Evolutionary conservation across 73 alveolate genomes (phyloP).

Genomic region (Tetrahymena thermophila): DNA sequence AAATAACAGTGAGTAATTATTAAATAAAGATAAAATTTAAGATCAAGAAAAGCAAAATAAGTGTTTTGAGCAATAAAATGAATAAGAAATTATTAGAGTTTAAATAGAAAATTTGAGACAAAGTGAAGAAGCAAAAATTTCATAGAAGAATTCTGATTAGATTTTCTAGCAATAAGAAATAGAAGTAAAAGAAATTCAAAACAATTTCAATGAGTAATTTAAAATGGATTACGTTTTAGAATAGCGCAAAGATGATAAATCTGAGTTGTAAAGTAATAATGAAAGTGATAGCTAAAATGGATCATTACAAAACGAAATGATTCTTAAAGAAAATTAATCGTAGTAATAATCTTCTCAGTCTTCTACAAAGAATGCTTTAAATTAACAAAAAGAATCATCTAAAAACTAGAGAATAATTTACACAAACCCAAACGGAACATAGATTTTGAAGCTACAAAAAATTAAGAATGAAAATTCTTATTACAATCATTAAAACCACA

Average conservation of each 20-base stretch:
- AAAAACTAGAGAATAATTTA: neutral
- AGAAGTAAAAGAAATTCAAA: neutral
- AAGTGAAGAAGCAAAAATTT: neutral
- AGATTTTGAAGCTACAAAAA: neutral
- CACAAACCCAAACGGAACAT: neutral
- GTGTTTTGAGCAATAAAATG: neutral
- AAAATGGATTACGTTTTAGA: neutral
- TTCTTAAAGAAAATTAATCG: neutral
- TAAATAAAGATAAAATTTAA: too few species aligned
- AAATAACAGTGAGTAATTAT: too few species aligned
- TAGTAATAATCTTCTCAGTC: neutral
- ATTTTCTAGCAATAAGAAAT: neutral
- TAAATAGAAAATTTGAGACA: neutral
- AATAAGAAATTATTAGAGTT: neutral
- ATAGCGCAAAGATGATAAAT: neutral
- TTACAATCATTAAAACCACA: neutral
- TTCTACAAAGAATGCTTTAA: neutral
- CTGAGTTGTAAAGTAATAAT: neutral
- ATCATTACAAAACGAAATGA: neutral
- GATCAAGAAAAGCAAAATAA: too few species aligned
- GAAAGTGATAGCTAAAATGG: neutral
- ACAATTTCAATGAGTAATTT: neutral
- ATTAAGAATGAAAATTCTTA: neutral
- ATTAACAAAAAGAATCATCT: neutral
- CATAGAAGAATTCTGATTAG: neutral